Base-by-base conservation (phyloP, 2,329 filamentous ascomycete species). In the Byssothecium circinans region DNA sequence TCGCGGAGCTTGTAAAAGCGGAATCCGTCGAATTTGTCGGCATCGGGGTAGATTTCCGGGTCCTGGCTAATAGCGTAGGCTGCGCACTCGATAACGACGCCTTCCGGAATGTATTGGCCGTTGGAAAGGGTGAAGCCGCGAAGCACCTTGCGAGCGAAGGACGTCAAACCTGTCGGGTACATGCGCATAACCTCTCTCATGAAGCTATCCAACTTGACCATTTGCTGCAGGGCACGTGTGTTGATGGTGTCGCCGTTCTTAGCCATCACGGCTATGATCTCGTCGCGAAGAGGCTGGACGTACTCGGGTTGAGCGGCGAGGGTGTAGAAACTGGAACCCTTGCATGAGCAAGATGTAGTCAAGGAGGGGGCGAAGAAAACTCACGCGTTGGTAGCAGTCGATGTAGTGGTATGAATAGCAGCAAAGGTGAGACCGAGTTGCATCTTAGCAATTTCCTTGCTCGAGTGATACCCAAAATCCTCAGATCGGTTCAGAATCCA, bases 41-140 rank as follows among this genome's bases (percentile, higher is more conserved):
- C 52, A 40, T 58, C 46, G 2, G 64, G 61, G 47, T 61, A 69
- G 46, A 54, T 29, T 0, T 33, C 29, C 0, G 49, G 40, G 42
- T 71, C 67, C 10, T 47, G 36, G 52, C 65, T 62, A 37, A 69
- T 45, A 35, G 63, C 65, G 12, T 56, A 44, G 0, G 61, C 49
- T 30, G 67, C 61, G 3, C 59, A 54, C 53, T 71, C 69, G 35
- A 74, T 53, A 8, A 56, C 43, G 19, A 61, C 58, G 29, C 72
- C 72, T 1, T 63, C 50, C 0, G 71, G 71, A 5, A 74, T 61
- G 47, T 74, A 71, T 39, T 81, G 77, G 14, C 81, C 81, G 58
- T 80, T 79, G 36, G 79, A 81, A 1, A 82, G 75, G 2, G 74
- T 74, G 55, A 83, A 73, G 3, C 75, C 70, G 54, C 76, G 73